Evolutionary conservation across 2,329 filamentous ascomycete genomes (phyloP).

Genomic region (Sarocladium strictum): DNA sequence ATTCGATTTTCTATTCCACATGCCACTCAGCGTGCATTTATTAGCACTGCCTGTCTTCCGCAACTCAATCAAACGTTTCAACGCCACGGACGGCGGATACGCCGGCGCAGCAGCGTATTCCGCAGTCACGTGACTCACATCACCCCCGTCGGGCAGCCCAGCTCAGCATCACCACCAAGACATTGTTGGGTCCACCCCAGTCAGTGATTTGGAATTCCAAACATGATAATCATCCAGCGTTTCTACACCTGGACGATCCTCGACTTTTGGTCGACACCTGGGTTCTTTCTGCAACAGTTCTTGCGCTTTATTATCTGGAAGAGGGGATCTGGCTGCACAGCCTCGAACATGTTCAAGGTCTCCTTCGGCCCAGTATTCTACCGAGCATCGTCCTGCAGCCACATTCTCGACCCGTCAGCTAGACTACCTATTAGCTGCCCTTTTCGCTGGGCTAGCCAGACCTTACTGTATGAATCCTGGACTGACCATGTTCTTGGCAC

Average conservation of each 20-base stretch:
- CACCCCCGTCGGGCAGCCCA: background rate
- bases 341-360: background rate
- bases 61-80: background rate
- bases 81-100: background rate
- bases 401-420: background rate
- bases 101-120: background rate
- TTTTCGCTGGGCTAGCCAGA: background rate
- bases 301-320: no score
- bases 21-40: background rate
- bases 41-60: no score
- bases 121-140: background rate
- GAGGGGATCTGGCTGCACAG: conserved; percentile 5
- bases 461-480: background rate
- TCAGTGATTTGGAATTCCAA: conserved; percentile 1
- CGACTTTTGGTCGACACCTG: background rate
- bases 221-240: background rate
- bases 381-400: conserved; percentile 2
- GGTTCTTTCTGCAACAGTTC: no score
- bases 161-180: background rate
- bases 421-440: no score
- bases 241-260: background rate
- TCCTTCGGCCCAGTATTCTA: background rate
- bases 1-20: background rate
- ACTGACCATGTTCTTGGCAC: background rate
- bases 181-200: background rate